A percentile compares a stretch with the other conserved stretches of the same genome.
Evolutionary conservation across 768 basidiomycete genomes (phyloP).

Genomic region (Sporobolomyces pararoseus): DNA sequence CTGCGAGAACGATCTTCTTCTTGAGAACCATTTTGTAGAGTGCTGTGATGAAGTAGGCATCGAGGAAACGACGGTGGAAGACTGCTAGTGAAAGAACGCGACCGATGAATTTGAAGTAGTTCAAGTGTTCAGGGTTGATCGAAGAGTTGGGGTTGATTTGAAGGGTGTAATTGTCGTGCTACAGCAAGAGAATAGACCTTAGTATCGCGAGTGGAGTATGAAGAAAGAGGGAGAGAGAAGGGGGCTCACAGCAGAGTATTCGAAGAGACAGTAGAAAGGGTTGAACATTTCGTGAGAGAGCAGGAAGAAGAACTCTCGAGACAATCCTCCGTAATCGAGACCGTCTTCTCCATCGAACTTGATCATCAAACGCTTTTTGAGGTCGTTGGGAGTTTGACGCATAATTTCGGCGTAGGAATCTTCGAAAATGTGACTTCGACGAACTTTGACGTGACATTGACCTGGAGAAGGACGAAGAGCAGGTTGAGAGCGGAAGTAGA

Average conservation of each 20-base stretch:
- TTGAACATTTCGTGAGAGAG: conserved; percentile 99
- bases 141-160: conserved; percentile 85
- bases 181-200: background rate
- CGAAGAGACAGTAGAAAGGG: conserved; percentile 98
- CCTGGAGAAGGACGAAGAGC: conserved; percentile 97
- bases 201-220: no score
- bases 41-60: conserved; percentile 97
- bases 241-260: conserved; percentile 74
- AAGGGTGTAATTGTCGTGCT: conserved; percentile 87
- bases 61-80: conserved; percentile 97
- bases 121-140: conserved; percentile 96
- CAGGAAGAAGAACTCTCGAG: conserved; percentile 99
- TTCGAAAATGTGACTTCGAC: conserved; percentile 97
- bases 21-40: conserved; percentile 99
- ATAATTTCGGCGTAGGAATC: conserved; percentile 99
- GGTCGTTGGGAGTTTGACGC: conserved; percentile 94
- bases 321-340: conserved; percentile 95
- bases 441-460: conserved; percentile 98
- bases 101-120: conserved; percentile 98
- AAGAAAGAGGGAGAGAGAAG: background rate
- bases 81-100: conserved; percentile 91
- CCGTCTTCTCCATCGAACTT: conserved; percentile 97
- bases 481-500: conserved; percentile 98
- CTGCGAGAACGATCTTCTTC: conserved; percentile 90
- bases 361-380: conserved; percentile 99